Conservation (phyloP, 331 rosid species). For the Malus hybrid region DNA sequence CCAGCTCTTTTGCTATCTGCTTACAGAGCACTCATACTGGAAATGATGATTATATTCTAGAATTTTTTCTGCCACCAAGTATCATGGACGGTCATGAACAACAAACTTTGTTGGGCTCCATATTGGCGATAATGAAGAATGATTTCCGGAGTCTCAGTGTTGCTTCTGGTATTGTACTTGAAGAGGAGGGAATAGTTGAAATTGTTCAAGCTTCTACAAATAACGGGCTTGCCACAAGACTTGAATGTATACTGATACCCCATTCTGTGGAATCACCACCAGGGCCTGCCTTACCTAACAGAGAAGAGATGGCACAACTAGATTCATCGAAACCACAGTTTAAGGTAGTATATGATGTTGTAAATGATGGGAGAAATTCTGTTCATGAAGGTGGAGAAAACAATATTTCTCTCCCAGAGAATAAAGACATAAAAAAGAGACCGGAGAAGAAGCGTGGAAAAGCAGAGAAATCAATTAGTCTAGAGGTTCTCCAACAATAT, state of each 20-base stretch:
- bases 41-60: conserved; percentile 75
- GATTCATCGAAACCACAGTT: conserved; percentile 39
- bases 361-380: conserved; percentile 23
- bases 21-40: conserved; percentile 69
- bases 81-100: conserved; percentile 49
- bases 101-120: conserved; percentile 53
- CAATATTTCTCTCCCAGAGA: conserved; percentile 29
- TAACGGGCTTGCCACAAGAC: conserved; percentile 41
- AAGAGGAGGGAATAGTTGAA: conserved; percentile 49
- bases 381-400: conserved; percentile 27
- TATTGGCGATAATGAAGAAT: conserved; percentile 67
- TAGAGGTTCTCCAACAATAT: conserved; percentile 79
- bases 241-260: conserved; percentile 41
- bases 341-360: conserved; percentile 22
- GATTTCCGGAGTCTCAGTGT: conserved; percentile 74
- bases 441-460: conserved; percentile 80
- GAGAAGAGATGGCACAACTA: conserved; percentile 33
- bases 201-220: conserved; percentile 43
- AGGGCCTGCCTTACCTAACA: conserved; percentile 25
- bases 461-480: conserved; percentile 87
- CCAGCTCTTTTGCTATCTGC: conserved; percentile 79
- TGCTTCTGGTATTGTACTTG: conserved; percentile 70
- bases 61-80: conserved; percentile 74
- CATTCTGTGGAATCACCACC: conserved; percentile 28
- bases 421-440: conserved; percentile 48